Conservation (phyloP, 805 yeast genomes). For the Pichia phayaonensis region DNA sequence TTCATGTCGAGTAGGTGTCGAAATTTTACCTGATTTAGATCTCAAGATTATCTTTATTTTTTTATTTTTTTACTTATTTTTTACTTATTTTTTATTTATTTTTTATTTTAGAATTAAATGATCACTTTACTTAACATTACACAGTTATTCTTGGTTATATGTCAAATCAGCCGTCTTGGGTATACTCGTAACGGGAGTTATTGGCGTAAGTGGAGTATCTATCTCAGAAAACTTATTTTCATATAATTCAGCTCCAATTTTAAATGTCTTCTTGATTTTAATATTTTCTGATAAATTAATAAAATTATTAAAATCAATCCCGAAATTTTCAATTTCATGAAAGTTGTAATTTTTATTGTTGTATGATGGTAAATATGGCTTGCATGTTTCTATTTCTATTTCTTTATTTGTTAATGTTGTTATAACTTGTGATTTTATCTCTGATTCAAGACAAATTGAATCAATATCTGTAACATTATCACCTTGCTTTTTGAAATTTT, state of each 20-base stretch:
- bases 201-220: background rate
- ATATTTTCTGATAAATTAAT: background rate
- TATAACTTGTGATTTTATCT: background rate
- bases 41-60: too few species aligned
- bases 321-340: constrained; percentile 9
- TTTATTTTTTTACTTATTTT: too few species aligned
- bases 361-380: constrained; percentile 23
- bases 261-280: background rate
- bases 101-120: too few species aligned
- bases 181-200: background rate
- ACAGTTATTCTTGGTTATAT: background rate
- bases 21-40: too few species aligned
- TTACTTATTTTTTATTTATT: too few species aligned
- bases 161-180: background rate
- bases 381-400: constrained; percentile 51
- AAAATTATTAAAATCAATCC: background rate
- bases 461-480: background rate
- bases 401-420: constrained; percentile 13
- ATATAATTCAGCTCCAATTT: background rate
- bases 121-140: background rate
- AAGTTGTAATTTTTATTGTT: constrained; percentile 21
- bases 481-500: background rate
- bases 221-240: background rate
- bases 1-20: background rate
- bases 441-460: background rate